These are phyloP conservation scores for Eucalyptus marginata DNA, from an alignment of 345 rosid genomes.

Conservation along the genomic window DNA sequence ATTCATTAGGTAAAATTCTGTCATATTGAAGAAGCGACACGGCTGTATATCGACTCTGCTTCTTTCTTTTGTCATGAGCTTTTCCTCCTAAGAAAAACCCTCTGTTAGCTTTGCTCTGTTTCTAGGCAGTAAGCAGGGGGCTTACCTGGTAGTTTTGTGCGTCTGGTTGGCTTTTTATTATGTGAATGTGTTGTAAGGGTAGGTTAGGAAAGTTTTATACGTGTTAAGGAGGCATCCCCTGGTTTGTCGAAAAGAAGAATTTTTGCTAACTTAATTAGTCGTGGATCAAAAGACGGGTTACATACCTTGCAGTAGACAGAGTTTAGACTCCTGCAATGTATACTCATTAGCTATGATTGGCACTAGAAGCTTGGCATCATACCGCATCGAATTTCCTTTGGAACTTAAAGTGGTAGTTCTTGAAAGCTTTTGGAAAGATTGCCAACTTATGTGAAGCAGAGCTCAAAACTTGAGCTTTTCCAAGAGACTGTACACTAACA, in stretches of 20 bases:
- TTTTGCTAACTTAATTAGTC: not conserved
- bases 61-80: no score
- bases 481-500: no score
- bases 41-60: no score
- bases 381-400: not conserved
- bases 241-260: not conserved
- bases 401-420: no score
- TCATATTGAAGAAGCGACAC: no score
- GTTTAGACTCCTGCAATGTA: not conserved
- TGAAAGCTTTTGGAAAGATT: no score
- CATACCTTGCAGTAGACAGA: no score
- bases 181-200: not conserved
- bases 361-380: not conserved
- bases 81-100: no score
- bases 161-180: not conserved
- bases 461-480: no score
- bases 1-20: no score
- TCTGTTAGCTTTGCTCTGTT: fast-evolving
- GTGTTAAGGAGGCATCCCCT: not conserved
- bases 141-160: not conserved
- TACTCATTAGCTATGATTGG: not conserved
- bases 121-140: fast-evolving
- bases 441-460: no score
- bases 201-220: not conserved
- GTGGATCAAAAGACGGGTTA: not conserved